Percentiles rank a stretch among this genome's conserved stretches.
Conservation (phyloP, 2,329 filamentous ascomycete species). For the Aspergillus sergii region DNA sequence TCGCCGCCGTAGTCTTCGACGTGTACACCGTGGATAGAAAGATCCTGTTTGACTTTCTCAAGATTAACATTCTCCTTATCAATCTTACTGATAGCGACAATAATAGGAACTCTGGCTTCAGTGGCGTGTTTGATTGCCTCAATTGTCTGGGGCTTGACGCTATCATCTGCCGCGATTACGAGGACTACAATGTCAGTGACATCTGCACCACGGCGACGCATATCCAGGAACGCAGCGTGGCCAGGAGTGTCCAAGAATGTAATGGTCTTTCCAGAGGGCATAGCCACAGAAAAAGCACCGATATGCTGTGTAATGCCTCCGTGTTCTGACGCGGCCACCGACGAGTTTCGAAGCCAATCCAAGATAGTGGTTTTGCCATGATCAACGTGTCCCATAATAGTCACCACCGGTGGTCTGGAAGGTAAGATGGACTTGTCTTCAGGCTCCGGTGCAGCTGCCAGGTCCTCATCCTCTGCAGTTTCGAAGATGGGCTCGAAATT, state of each 20-base stretch:
- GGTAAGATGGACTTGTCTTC: conserved; percentile 71
- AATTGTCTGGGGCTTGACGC: conserved; percentile 94
- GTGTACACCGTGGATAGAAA: conserved; percentile 79
- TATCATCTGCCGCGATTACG: conserved; percentile 95
- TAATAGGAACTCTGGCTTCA: conserved; percentile 84
- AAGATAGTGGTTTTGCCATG: conserved; percentile 97
- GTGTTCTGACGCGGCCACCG: conserved; percentile 86
- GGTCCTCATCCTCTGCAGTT: conserved; percentile 62
- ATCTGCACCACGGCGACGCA: conserved; percentile 92
- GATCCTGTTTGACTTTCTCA: conserved; percentile 84
- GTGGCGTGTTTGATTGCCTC: conserved; percentile 95
- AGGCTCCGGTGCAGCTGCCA: conserved; percentile 68
- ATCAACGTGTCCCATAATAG: conserved; percentile 99
- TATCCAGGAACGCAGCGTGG: conserved; percentile 91
- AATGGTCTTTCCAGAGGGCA: conserved; percentile 84
- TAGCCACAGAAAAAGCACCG: conserved; percentile 88
- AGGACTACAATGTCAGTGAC: conserved; percentile 96
- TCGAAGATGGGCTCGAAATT: conserved; percentile 85
- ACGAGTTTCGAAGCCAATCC: conserved; percentile 90
- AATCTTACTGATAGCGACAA: conserved; percentile 96
- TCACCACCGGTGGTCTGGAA: conserved; percentile 84
- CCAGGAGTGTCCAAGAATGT: conserved; percentile 97
- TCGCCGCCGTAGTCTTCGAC: conserved; percentile 96
- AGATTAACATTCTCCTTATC: conserved; percentile 83
- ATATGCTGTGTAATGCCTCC: conserved; percentile 99